Evolutionary conservation across 2,329 filamentous ascomycete species (phyloP), one percentile per base, ranked within the genome.

Genomic region (Dendrostoma leiphaemia): DNA sequence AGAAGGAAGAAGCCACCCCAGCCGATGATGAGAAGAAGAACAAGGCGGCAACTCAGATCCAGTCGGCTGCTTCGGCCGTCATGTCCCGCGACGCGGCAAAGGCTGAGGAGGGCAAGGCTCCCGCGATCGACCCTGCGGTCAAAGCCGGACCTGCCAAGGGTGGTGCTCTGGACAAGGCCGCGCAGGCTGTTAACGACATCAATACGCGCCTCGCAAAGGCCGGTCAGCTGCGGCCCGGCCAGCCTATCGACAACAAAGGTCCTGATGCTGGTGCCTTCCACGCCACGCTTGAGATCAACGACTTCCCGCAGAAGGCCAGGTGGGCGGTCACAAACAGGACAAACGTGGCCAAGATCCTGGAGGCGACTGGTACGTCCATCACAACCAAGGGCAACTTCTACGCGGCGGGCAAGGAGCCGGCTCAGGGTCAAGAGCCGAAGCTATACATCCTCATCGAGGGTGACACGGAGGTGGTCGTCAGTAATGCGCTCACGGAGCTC

Each of bases 311-410:
- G 70, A 97, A 97, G 78, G 94, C 94, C 60, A 85, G 94, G 63
- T 99, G 94, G 94, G 93, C 91, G 10, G 94, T 99, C 74, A 99
- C 94, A 35, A 99, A 99, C 71, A 85, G 94, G 61, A 97, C 94
- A 32, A 99, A 99, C 66, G 94, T 99, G 54, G 92, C 93, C 63
- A 99, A 97, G 79, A 97, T 99, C 63, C 81, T 99, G 60, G 94
- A 99, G 67, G 84, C 90, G 9, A 97, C 93, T 0, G 93, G 91
- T 37, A 96, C 92, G 1, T 96, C 91, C 6, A 99, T 99, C 69
- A 99, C 94, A 0, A 97, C 91, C 41, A 99, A 99, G 76, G 94
- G 94, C 61, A 94, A 82, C 58, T 97, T 91, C 70, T 97, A 97
- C 65, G 71, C 87, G 1, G 66, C 84, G 2, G 92, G 91, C 61